Evolutionary conservation across 2,329 filamentous ascomycete genomes (phyloP), one percentile per base, ranked within the genome.

Genomic region (Gyromitra esculenta): DNA sequence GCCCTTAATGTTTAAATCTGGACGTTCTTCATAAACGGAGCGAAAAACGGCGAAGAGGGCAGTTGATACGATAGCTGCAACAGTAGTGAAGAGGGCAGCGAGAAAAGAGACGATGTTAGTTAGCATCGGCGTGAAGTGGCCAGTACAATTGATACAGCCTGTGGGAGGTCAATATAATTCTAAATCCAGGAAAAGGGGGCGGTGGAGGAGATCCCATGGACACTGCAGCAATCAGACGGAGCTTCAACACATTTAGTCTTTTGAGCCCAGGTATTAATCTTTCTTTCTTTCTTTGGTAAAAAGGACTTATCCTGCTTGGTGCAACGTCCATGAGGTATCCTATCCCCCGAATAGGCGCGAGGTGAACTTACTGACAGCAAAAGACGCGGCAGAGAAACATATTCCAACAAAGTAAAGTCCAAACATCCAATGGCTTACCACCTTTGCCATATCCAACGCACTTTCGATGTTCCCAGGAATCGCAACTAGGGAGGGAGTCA

Each of bases 391-490:
- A 82, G 89, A 89, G 81, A 97, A 85, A 80, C 91, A 86, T 56
- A 89, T 86, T 64, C 89, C 91, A 6, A 90, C 87, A 63, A 97
- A 85, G 87, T 96, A 97, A 84, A 95, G 91, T 78, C 88, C 92
- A 82, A 96, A 97, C 94, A 97, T 97, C 87, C 92, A 89, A 81
- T 92, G 88, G 7, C 91, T 95, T 60, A 90, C 91, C 75, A 91
- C 87, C 71, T 88, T 88, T 80, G 97, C 90, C 75, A 97, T 88
- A 75, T 87, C 86, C 64, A 97, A 89, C 79, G 94, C 91, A 77
- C 90, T 87, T 82, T 89, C 87, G 80, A 97, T 89, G 77, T 94
- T 85, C 39, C n/a, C 57, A 7, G 72, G 65, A 8, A 75, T 25
- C 15, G 56, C 65, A 71, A 75, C 65, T 75, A 37, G 21, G 11